Conservation (phyloP, 306 rosid species). For the Glycine latifolia region DNA sequence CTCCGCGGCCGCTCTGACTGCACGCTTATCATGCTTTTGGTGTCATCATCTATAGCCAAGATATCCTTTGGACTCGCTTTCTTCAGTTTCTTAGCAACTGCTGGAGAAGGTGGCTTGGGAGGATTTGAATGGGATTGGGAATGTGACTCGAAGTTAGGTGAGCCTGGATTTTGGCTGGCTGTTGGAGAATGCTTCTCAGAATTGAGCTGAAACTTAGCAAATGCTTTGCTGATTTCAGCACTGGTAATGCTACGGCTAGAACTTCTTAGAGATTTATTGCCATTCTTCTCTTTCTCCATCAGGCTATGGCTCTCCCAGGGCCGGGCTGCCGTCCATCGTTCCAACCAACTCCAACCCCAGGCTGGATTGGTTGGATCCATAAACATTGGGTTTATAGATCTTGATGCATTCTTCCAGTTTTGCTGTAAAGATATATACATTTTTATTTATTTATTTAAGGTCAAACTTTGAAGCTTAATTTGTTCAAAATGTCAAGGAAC, state of each 20-base stretch:
- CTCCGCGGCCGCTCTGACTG: constrained; percentile 79
- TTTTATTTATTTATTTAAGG: constrained; percentile 24
- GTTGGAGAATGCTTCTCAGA: constrained; percentile 79
- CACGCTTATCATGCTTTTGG: constrained; percentile 66
- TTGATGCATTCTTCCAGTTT: constrained; percentile 74
- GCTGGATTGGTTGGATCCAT: constrained; percentile 95
- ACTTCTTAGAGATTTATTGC: constrained; percentile 64
- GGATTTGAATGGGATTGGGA: constrained; percentile 60
- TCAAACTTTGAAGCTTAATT: constrained; percentile 33
- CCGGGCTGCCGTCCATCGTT: constrained; percentile 87
- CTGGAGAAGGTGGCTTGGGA: constrained; percentile 63
- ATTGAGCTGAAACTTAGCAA: constrained; percentile 88
- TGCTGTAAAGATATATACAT: constrained; percentile 54
- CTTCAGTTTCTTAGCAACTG: constrained; percentile 56
- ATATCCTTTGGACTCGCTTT: constrained; percentile 73
- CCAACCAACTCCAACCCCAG: constrained; percentile 99
- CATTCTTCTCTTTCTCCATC: constrained; percentile 68
- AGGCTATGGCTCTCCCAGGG: constrained; percentile 64
- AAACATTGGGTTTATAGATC: constrained; percentile 81
- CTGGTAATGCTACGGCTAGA: constrained; percentile 56
- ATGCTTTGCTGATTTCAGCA: constrained; percentile 92
- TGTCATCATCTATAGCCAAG: constrained; percentile 65
- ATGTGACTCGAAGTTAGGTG: constrained; percentile 62
- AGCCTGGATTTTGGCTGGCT: constrained; percentile 68
- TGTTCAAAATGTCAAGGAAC: constrained; percentile 38